phyloP scores from a whole-genome alignment of 257 asterid genomes.

The Datura wrightii region DNA sequence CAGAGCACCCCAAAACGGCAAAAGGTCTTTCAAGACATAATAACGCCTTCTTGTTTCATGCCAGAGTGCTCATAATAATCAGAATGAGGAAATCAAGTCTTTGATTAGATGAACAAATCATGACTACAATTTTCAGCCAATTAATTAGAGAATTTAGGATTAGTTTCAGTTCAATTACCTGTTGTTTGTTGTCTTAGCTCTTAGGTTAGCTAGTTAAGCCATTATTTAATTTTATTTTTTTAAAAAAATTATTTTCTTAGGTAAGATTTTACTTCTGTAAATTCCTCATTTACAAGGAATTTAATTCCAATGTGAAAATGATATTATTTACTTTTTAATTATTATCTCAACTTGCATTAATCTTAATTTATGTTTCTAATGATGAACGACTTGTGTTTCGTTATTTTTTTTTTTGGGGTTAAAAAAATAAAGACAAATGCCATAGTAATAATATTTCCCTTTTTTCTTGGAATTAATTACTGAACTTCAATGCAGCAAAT shows the following conservation, averaged over 20 bases:
- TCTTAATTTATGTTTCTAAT: not conserved
- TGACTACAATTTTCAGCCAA: not conserved
- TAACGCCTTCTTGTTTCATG: too few relatives aligned
- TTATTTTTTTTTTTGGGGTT: too few relatives aligned
- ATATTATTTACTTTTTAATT: not conserved
- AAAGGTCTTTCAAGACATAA: constrained; percentile 3
- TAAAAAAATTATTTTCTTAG: constrained; percentile 10
- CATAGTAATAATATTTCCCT: too few relatives aligned
- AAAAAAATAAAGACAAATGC: too few relatives aligned
- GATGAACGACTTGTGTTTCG: too few relatives aligned
- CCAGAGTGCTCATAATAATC: too few relatives aligned
- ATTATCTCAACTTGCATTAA: not conserved
- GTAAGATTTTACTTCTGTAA: constrained; percentile 28
- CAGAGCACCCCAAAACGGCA: constrained; percentile 29
- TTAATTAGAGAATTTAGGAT: not conserved
- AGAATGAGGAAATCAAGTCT: constrained; percentile 36
- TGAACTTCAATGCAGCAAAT: not conserved
- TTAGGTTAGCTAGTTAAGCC: not conserved
- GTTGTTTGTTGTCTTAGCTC: constrained; percentile 23
- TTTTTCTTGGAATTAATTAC: not conserved
- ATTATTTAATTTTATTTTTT: not conserved
- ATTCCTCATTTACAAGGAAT: constrained; percentile 38
- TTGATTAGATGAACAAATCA: constrained; percentile 22
- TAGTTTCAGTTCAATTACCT: not conserved
- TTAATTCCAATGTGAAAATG: not conserved